Percentiles rank a stretch among this genome's conserved stretches.
These are phyloP conservation scores for Aquilaria yunnanensis DNA, from an alignment of 345 rosid genomes.

Conservation along the genomic window DNA sequence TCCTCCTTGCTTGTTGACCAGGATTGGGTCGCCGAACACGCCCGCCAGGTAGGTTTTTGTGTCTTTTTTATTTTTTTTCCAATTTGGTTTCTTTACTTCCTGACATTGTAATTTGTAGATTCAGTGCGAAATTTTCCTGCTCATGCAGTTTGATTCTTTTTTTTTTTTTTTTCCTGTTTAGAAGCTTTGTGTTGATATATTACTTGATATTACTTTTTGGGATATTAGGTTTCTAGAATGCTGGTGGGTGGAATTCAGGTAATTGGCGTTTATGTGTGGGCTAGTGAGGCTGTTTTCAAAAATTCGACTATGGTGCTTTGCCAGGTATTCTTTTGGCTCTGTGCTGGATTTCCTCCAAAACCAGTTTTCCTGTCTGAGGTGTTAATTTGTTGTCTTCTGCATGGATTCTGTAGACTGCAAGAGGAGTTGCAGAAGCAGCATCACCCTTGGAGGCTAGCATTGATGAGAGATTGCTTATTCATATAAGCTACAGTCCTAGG, in stretches of 20 bases:
- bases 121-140: not conserved
- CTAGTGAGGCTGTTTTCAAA: constrained; percentile 65
- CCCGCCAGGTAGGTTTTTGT: constrained; percentile 55
- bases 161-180: not conserved
- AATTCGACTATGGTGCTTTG: constrained; percentile 65
- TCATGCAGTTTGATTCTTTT: not conserved
- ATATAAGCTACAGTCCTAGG: constrained; percentile 83
- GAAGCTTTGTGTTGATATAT: not conserved
- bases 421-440: constrained; percentile 66
- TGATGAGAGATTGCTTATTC: constrained; percentile 67
- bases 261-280: constrained; percentile 88
- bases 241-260: constrained; percentile 82
- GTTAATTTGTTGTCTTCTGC: not conserved
- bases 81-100: not conserved
- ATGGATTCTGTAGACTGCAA: constrained; percentile 52
- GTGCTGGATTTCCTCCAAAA: not conserved
- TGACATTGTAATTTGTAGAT: constrained; percentile 3
- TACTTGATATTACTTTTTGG: not conserved
- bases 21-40: constrained; percentile 94
- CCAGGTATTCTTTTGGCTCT: constrained; percentile 39
- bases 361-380: not conserved
- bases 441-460: constrained; percentile 33
- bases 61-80: not conserved
- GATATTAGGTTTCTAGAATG: constrained; percentile 78
- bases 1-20: constrained; percentile 53